Evolutionary conservation across 2,329 filamentous ascomycete species (phyloP), one percentile per base, ranked within the genome.

Genomic region (Paecilomyces fulvus): DNA sequence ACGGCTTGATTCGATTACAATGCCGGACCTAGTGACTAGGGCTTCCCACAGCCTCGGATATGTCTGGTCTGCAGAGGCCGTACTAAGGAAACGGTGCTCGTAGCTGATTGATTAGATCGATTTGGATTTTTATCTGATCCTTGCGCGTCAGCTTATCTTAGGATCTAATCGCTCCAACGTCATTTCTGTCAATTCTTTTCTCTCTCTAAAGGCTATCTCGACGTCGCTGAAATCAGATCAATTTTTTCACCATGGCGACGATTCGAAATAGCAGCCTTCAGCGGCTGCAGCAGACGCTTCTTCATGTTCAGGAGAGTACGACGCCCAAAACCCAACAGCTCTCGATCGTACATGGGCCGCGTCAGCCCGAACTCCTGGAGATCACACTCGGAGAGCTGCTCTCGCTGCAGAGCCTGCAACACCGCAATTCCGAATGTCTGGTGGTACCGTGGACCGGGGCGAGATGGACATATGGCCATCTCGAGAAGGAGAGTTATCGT

Each of bases 381-480:
- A 74, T 90, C 52, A 90, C 87, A 0, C 79, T 92, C 8, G 85
- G 86, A 8, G 85, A 89, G 67, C 79, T 92, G 1, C 78, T 91
- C 49, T 84, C 87, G 58, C 78, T 88, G 14, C 88, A 92, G 72
- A 85, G 82, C 50, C 78, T 83, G 53, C 79, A 83, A 52, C 83
- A 88, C 69, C 81, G 84, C 21, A 77, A 80, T 52, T 79, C 82
- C 55, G 87, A 90, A 67, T 88, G 83, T 59, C 72, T 92, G 49
- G 79, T 90, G 23, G 87, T 88, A 53, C 85, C 87, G 0, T 90
- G 87, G 87, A 90, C 87, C 0, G 85, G 84, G 1, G 81, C 86
- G 3, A 78, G 88, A 64, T 91, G 87, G 87, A 86, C 84, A 0
- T 88, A 88, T 71, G 79, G 81, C 59, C 78, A 85, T 58, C 75